A percentile compares a stretch with the other conserved stretches of the same genome.
These are phyloP conservation scores for Aphanomyces euteiches DNA, from an alignment of 352 stramenopile genomes.

Conservation along the genomic window DNA sequence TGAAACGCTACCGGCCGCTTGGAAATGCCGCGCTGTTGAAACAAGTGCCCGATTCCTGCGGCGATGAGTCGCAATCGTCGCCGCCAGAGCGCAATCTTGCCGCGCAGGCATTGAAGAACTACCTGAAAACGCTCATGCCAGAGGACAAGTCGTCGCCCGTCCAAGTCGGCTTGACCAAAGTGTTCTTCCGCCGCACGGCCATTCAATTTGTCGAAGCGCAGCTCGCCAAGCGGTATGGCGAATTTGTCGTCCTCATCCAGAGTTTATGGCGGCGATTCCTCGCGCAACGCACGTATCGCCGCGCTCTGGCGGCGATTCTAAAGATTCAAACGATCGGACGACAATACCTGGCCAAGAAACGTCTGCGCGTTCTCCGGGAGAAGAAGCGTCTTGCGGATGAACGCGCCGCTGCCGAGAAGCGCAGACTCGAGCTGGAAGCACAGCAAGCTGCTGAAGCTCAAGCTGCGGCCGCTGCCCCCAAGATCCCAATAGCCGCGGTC, in stretches of 20 bases:
- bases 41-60: conserved; percentile 52
- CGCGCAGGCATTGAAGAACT: conserved; percentile 56
- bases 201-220: conserved; percentile 86
- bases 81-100: conserved; percentile 49
- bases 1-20: conserved; percentile 85
- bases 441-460: neutral
- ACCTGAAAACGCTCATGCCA: conserved; percentile 38
- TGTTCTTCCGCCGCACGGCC: conserved; percentile 78
- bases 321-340: conserved; percentile 31
- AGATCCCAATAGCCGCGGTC: conserved; percentile 54
- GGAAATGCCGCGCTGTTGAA: conserved; percentile 60
- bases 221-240: conserved; percentile 77
- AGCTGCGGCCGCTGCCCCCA: conserved; percentile 41
- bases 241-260: conserved; percentile 85
- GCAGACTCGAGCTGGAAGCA: neutral
- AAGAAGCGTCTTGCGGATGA: neutral
- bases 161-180: conserved; percentile 71
- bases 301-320: conserved; percentile 44
- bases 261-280: conserved; percentile 60
- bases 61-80: conserved; percentile 53
- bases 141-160: conserved; percentile 51
- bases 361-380: neutral
- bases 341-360: neutral
- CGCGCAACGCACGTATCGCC: conserved; percentile 44
- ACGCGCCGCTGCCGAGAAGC: neutral